Evolutionary conservation across 192 early-diverging fungal species (phyloP), one percentile per base, ranked within the genome.

Genomic region (Coemansia sp.): DNA sequence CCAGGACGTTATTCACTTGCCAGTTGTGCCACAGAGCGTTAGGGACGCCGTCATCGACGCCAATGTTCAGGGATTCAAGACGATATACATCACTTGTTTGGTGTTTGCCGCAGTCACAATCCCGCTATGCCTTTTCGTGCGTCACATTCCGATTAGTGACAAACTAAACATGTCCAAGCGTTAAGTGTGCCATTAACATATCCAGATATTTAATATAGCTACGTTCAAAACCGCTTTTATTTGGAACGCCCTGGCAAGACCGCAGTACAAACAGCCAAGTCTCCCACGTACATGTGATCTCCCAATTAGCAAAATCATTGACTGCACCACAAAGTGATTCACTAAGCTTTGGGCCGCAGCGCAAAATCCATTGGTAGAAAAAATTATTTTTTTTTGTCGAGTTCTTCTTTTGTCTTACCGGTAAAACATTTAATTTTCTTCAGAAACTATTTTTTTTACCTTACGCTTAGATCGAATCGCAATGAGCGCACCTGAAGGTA

Each of bases 1-100:
- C 45, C 64, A 72, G 20, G 74, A 82, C 19, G 55, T 82, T 13
- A 74, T 76, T 38, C 70, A 66, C 31, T 62, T 82, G 61, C 51
- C 70, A 34, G 55, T 36, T 7, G 74, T 82, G 67, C 74, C 79
- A 46, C 74, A 76, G 68, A 65, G 71, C 11, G 79, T 76, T 29
- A 67, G 71, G 31, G 60, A 68, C 51, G 79, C 40, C 17, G 75
- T 82, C 17, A 48, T 61, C 10, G 45, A 76, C 3, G 65, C 68
- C 17, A 82, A 82, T 27, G 74, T 64, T 13, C 42, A 76, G 38
- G 74, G 62, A 2, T 62, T 82, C 45, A 61, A 61, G 46, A 40
- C 64, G 17, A 58, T 62, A 6, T 82, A 74, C 51, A 64, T 73
- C 48, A 63, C 62, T 41, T 50, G 64, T n/a, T 7, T 72, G 19